phyloP scores from a whole-genome alignment of 73 alveolate genomes.

The Paramecium biaurelia region DNA sequence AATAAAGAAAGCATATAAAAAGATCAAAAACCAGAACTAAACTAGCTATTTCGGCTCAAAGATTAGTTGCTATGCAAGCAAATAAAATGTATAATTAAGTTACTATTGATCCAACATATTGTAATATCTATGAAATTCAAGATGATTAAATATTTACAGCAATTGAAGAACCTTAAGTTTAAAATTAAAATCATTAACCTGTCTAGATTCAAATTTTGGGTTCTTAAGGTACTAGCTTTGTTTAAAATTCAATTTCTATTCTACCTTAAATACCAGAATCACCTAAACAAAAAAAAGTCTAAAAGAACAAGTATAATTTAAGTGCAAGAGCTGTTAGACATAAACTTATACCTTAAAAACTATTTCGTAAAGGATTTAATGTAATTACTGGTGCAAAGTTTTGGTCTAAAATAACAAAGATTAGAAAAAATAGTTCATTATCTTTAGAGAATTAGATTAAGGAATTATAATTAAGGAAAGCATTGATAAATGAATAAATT shows the following conservation, averaged over 20 bases:
- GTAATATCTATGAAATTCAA: neutral
- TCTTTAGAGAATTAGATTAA: neutral
- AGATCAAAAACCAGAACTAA: neutral
- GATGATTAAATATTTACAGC: neutral
- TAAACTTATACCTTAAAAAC: neutral
- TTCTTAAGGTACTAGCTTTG: neutral
- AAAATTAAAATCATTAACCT: neutral
- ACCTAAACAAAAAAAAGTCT: neutral
- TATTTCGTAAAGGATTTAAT: neutral
- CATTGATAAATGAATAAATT: neutral
- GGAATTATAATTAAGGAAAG: neutral
- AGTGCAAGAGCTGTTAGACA: neutral
- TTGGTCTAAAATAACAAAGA: neutral
- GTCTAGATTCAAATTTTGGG: neutral
- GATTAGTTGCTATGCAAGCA: neutral
- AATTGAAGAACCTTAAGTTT: neutral
- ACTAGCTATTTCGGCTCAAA: neutral
- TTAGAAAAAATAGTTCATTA: neutral
- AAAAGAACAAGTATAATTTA: neutral
- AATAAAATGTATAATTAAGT: neutral
- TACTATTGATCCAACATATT: neutral
- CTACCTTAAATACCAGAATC: neutral
- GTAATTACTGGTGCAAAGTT: neutral
- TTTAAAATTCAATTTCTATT: neutral
- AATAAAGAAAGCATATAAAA: neutral